Conservation (phyloP, 2,329 filamentous ascomycete genomes). For the Colletotrichum liriopes region DNA sequence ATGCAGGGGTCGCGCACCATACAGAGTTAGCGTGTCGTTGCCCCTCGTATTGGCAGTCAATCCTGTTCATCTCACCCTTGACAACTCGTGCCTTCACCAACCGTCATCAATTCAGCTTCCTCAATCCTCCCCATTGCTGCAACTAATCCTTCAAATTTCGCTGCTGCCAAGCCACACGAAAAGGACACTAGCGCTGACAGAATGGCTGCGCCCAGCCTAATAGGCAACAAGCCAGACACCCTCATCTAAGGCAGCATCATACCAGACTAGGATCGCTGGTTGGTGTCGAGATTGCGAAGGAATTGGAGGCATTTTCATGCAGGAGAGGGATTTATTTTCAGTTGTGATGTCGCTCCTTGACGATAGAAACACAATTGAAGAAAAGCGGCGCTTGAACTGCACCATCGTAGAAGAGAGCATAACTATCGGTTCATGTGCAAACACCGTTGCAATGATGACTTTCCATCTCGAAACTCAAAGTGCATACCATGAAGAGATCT, state of each 20-base stretch:
- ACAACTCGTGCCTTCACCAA: neutral
- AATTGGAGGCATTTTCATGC: no score
- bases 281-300: neutral
- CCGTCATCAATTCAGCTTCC: neutral
- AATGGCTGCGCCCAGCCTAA: neutral
- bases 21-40: neutral
- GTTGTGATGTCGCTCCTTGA: no score
- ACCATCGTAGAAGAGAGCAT: no score
- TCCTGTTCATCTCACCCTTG: neutral
- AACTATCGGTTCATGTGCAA: no score
- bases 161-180: neutral
- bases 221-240: neutral
- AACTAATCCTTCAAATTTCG: neutral
- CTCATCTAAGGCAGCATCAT: neutral
- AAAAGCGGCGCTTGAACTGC: no score
- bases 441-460: neutral
- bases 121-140: neutral
- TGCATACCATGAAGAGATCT: neutral
- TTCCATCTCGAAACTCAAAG: neutral
- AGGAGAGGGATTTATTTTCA: no score
- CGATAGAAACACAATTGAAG: neutral
- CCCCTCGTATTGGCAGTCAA: neutral
- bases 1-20: neutral
- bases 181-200: neutral
- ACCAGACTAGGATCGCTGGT: neutral